Base-by-base conservation (phyloP, 2,329 filamentous ascomycete species). In the Xylariaceae sp. region DNA sequence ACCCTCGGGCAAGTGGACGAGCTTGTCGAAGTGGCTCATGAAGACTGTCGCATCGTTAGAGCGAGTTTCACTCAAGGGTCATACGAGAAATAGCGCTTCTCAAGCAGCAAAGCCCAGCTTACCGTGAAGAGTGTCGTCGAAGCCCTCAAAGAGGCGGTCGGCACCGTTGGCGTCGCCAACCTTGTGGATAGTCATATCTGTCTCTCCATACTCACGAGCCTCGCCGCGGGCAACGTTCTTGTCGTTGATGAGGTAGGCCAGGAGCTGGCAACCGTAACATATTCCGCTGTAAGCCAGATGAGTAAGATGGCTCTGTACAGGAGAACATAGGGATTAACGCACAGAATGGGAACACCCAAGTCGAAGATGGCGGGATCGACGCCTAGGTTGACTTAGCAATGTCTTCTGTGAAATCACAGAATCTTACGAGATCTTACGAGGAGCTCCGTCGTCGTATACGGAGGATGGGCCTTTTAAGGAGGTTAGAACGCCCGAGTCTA, bases 21-120 rank as follows among this genome's bases (percentile, higher is more conserved):
- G 82, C 80, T 96, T 96, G 76, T 97, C 92, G 60, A 86, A 87
- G 73, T 97, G 93, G 66, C 84, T 89, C 92, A 97, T 97, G 82
- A 84, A 93, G 11, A 90, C 64, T 63, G 37, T 2, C 78, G 5
- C 6, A 44, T 6, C 17, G 53, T 59, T 52, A 61, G 47, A 48
- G 45, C 11, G 10, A 44, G 4, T 30, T 52, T 6, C 4, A 37
- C 9, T 37, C 23, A 41, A 4, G 17, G 34, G 2, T 18, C 37
- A 23, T 17, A 11, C 13, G 18, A 11, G 9, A 1, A 11, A 41
- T 18, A 54, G 3, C 23, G 51, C 23, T 8, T n/a, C 18, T 8
- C 52, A 18, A 18, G 30, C 8, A 9, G 23, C 11, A 5, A 34
- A 51, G 15, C 10, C 52, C 37, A 17, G 11, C 66, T 49, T 17